Evolutionary conservation across 148 eudicot genomes (phyloP).

Genomic region (Silene uniflora): DNA sequence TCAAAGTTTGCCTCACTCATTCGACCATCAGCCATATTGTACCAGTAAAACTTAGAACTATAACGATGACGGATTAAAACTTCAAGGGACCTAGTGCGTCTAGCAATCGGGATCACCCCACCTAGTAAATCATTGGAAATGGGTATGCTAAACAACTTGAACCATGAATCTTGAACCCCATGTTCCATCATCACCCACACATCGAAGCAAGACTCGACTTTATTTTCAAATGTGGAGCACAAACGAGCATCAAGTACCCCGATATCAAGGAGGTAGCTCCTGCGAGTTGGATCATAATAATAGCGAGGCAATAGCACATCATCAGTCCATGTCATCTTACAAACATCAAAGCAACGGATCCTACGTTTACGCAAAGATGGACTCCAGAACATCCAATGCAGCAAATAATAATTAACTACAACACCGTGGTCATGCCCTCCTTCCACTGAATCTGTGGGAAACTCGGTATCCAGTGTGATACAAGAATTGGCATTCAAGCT

Average conservation of each 20-base stretch:
- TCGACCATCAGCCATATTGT: neutral
- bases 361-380: neutral
- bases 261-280: neutral
- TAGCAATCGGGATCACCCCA: neutral
- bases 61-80: neutral
- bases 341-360: neutral
- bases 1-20: neutral
- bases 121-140: neutral
- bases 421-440: neutral
- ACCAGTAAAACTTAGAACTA: neutral
- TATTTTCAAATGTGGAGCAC: neutral
- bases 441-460: neutral
- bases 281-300: neutral
- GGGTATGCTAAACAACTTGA: neutral
- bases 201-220: neutral
- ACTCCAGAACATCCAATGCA: neutral
- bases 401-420: neutral
- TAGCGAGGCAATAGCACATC: neutral
- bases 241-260: neutral
- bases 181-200: neutral
- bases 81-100: neutral
- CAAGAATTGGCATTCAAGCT: neutral
- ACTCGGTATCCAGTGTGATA: neutral
- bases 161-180: conserved; percentile 1
- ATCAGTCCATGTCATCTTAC: neutral